Base-by-base conservation (phyloP, 2,329 filamentous ascomycete species). In the Cercospora sojina region DNA sequence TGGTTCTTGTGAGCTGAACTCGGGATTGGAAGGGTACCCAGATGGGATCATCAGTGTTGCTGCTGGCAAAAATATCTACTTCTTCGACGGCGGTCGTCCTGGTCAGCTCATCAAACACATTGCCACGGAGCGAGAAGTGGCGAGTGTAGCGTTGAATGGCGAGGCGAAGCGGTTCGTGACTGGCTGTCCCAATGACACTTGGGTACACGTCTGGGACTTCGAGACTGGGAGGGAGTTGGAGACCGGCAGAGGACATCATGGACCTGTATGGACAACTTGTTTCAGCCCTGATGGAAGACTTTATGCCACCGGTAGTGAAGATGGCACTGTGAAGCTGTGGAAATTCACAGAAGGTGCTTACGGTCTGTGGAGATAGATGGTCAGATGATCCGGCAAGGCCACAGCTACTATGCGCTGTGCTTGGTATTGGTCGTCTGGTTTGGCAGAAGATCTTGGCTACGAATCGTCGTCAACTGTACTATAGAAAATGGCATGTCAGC, bases 201-300 rank as follows among this genome's bases (percentile, higher is more conserved):
- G 94, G 94, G 94, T 95, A n/a, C 89, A 92, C 67, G 91, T 98
- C 5, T 96, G 96, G 81, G 88, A 93, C 74, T 94, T 93, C 80
- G 92, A 97, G 66, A 89, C 90, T 59, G 90, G 90, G 73, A 85
- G 86, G 71, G 93, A 97, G 78, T 82, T 97, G 51, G 95, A 98
- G 77, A 90, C 94, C 12, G 92, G 96, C 81, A 97, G 97, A 80
- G 95, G 95, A 25, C 95, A 99, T 73, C 95, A 99, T 75, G 95
- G 95, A 1, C 94, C 94, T 1, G 95, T 99, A 69, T 99, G 95
- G 95, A 97, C 93, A 5, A 89, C 96, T 67, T 90, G 90, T 64
- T 99, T 97, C 79, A 95, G 93, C 0, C 95, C 95, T 0, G 95
- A 99, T 75, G 93, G 93, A 56, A 97, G 96, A 77, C 83, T 99